A percentile compares a stretch with the other conserved stretches of the same genome.
phyloP scores from a whole-genome alignment of 495 filamentous ascomycete species.

The Jackrogersella minutella region DNA sequence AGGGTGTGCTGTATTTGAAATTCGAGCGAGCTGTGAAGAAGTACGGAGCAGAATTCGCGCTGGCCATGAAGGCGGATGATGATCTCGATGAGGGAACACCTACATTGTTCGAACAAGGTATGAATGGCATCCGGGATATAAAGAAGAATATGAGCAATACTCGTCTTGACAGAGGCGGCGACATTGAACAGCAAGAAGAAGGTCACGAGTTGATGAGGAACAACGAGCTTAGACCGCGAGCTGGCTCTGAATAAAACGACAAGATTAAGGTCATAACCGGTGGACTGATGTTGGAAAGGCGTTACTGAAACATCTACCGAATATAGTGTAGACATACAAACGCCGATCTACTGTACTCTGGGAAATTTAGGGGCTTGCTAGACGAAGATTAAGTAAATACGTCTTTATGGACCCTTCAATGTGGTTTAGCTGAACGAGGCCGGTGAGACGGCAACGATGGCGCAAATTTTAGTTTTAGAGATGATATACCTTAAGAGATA shows the following conservation, averaged over 20 bases:
- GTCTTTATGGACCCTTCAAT: no score
- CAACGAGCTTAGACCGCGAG: background rate
- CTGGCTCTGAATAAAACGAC: background rate
- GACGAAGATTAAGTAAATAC: no score
- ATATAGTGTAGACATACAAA: no score
- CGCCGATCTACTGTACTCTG: no score
- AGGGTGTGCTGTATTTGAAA: constrained; percentile 42
- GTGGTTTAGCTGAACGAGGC: no score
- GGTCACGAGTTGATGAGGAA: constrained; percentile 26
- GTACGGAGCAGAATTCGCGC: constrained; percentile 20
- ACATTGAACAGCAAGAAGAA: constrained; percentile 13
- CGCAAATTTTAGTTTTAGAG: no score
- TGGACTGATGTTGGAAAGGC: no score
- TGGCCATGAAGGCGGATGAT: background rate
- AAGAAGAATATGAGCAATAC: background rate
- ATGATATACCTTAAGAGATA: no score
- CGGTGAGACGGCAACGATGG: no score
- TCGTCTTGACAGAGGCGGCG: constrained; percentile 2
- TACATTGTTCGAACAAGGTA: constrained; percentile 16
- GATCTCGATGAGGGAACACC: background rate
- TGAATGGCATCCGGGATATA: background rate
- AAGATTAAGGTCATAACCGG: background rate
- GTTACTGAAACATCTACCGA: no score
- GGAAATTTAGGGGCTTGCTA: no score
- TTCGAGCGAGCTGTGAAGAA: constrained; percentile 37